Base-by-base conservation (phyloP, 2,329 filamentous ascomycete species). In the Fusarium oligoseptatum region DNA sequence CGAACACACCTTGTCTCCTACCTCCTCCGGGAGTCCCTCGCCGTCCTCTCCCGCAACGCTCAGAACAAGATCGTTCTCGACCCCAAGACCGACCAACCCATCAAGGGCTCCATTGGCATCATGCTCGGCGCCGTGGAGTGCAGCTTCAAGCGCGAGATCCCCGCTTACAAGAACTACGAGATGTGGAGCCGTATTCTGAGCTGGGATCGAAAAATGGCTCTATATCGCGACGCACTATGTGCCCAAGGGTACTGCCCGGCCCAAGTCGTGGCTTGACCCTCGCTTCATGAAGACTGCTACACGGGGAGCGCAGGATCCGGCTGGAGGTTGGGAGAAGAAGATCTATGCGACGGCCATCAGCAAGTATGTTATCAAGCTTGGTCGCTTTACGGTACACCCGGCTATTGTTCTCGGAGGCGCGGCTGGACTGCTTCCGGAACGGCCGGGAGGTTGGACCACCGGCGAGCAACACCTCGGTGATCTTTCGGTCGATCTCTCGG, bases 131-230 rank as follows among this genome's bases (percentile, higher is more conserved):
- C 91, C 61, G 93, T 95, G 20, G 89, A 90, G 79, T 94, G 93
- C 83, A 90, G 87, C 75, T 96, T 95, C 84, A 91, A 92, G 82
- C 85, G 88, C 58, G 94, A 96, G 85, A 93, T 96, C 72, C 88
- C 88, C 65, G 90, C 92, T 0, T 92, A 91, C 78, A 87, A 91
- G 79, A 82, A 83, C 15, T 96, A 93, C 82, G 93, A 95, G 85
- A 90, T 95, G 83, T 94, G 93, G 89, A 91, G 87, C 36, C 88
- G 92, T 48, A 81, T 96, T 15, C 86, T 95, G 22, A 84, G 86
- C 70, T 96, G 94, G 94, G 94, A 96, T 83, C 88, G 91, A 77
- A 96, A 96, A 96, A 84, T 96, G 94, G 94, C 79, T 95, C 68
- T 95, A 94, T 81, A 87, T 95, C 43, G 85, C 94, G 37, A 94